Evolutionary conservation across 208 protist genomes (phyloP), one percentile per base, ranked within the genome.

Genomic region (Novymonas esmeraldas): DNA sequence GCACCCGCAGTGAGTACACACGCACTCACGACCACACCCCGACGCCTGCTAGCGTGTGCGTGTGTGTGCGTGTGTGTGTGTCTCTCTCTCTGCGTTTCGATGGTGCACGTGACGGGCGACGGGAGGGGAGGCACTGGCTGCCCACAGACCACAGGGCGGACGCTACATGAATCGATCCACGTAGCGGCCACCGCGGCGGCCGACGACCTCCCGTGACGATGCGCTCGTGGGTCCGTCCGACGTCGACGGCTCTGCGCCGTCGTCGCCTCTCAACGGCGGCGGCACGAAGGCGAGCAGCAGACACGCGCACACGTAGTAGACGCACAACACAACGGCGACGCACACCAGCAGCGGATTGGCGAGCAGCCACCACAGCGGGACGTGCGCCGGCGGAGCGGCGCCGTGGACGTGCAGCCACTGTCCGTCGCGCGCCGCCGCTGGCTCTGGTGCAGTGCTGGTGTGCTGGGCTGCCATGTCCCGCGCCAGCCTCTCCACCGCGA

Each of bases 231-330:
- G 13, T 1, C 6, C 22, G 11, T 67, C 24, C 2, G n/a, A n/a
- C n/a, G n/a, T n/a, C n/a, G n/a, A n/a, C n/a, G n/a, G n/a, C n/a
- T 7, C 31, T 2, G n/a, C 16, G 29, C 2, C 14, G 3, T 9
- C 33, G 11, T 3, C 42, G 11, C 31, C 42, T 22, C 29, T 48
- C 13, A 51, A 22, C 10, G 78, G 80, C 36, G 75, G 70, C 26
- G 87, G 87, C 11, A 96, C 90, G 68, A 93, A 85, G 0, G 82
- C 86, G 0, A 96, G 64, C 11, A 96, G 79, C 34, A 94, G 77
- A 10, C 79, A 85, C 2, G 82, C 90, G 38, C 86, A 76, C 20
- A 94, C 42, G 75, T 87, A 81, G 67, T 96, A 96, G 20, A 76
- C 58, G 29, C 75, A 79, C 20, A 67, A n/a, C 56, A 91, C 48